These are phyloP conservation scores for Aspergillus olivimuriae DNA, from an alignment of 495 filamentous ascomycete genomes.

Conservation along the genomic window DNA sequence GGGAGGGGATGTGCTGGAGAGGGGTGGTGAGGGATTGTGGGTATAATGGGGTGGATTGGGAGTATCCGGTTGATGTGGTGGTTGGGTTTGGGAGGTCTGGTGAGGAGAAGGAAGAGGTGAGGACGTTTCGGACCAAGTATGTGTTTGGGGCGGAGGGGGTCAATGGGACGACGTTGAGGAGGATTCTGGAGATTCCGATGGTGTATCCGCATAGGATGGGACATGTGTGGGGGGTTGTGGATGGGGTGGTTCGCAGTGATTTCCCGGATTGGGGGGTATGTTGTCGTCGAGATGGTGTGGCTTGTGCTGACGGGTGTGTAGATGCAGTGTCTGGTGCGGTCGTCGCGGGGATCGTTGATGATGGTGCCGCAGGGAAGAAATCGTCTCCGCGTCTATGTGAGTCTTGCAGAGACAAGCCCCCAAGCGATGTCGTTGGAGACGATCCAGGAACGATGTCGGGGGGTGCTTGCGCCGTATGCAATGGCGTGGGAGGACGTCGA, in stretches of 20 bases:
- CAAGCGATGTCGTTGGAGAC: no score
- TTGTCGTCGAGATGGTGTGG: no score
- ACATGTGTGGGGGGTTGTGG: conserved; percentile 66
- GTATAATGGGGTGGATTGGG: conserved; percentile 35
- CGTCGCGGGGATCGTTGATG: no score
- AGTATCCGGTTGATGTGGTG: conserved; percentile 50
- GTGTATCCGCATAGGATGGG: conserved; percentile 45
- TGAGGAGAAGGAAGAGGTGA: no score
- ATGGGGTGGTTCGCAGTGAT: conserved; percentile 57
- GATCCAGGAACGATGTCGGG: conserved; percentile 45
- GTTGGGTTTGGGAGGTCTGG: conserved; percentile 59
- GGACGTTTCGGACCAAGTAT: conserved; percentile 49
- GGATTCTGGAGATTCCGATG: conserved; percentile 42
- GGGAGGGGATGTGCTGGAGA: no score
- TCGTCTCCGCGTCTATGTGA: no score
- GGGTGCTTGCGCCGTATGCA: conserved; percentile 46
- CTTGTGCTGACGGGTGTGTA: no score
- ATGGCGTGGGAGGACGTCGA: conserved; percentile 37
- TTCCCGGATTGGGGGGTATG: conserved; percentile 64
- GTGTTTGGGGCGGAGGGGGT: conserved; percentile 49
- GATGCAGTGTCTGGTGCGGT: no score
- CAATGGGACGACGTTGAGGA: conserved; percentile 42
- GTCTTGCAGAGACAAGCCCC: no score
- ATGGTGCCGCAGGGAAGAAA: no score
- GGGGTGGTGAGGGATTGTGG: no score